Percentiles rank a stretch among this genome's conserved stretches.
Conservation (phyloP, 2,329 filamentous ascomycete genomes). For the Nothopassalora personata region DNA sequence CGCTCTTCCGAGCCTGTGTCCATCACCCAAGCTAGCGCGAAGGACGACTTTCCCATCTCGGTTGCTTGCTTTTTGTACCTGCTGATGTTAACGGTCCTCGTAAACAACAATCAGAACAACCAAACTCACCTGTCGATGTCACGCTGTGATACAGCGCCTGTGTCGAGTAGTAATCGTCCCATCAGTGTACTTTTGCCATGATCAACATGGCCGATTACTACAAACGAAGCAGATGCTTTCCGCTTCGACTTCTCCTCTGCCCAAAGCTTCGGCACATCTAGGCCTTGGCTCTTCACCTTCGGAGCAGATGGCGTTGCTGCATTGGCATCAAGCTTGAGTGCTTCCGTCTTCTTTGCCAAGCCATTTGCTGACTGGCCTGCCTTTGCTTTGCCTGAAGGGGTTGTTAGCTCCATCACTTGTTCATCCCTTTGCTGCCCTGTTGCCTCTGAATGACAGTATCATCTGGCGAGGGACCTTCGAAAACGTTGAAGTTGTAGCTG, state of each 20-base stretch:
- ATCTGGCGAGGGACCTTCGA: constrained; percentile 31
- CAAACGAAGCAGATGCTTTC: constrained; percentile 28
- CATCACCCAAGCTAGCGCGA: constrained; percentile 94
- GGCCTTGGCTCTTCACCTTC: constrained; percentile 64
- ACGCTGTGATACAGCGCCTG: constrained; percentile 80
- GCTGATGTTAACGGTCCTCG: constrained; percentile 3
- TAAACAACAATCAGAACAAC: not conserved
- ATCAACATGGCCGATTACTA: constrained; percentile 75
- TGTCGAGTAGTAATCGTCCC: constrained; percentile 85
- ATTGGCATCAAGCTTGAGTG: constrained; percentile 24
- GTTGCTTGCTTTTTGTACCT: constrained; percentile 66
- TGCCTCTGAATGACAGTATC: constrained; percentile 29
- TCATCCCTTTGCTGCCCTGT: constrained; percentile 29
- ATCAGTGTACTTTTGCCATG: constrained; percentile 97
- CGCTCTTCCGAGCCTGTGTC: constrained; percentile 85
- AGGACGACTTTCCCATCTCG: constrained; percentile 87
- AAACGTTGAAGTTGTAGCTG: constrained; percentile 16
- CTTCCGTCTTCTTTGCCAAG: constrained; percentile 28
- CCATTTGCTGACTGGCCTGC: constrained; percentile 18
- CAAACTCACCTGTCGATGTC: constrained; percentile 64
- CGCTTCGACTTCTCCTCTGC: constrained; percentile 19
- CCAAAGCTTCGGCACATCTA: constrained; percentile 58
- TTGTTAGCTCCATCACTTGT: constrained; percentile 23
- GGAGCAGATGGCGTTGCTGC: constrained; percentile 15
- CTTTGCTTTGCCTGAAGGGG: constrained; percentile 14